These are phyloP conservation scores for Luffa acutangula DNA, from an alignment of 306 rosid genomes.

Conservation along the genomic window DNA sequence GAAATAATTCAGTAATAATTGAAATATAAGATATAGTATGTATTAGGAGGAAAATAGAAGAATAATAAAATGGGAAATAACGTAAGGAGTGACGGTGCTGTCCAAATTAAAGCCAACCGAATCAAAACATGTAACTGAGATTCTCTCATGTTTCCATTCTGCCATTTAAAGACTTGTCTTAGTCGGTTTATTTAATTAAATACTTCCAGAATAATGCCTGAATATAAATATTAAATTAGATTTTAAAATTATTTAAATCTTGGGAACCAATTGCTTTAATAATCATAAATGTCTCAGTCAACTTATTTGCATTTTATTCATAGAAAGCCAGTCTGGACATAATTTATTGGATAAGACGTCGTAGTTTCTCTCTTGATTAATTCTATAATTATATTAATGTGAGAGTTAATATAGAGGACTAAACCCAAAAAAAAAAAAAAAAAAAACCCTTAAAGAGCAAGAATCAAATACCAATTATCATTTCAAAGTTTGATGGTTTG, in stretches of 20 bases:
- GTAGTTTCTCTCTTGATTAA: no score
- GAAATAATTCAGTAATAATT: not conserved
- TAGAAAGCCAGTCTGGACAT: no score
- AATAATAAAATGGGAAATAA: not conserved
- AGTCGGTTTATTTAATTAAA: not conserved
- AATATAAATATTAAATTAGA: not conserved
- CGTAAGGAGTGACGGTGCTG: not conserved
- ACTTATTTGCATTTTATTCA: no score
- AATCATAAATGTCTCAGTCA: no score
- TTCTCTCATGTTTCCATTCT: not conserved
- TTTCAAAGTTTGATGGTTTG: no score
- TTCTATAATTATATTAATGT: no score
- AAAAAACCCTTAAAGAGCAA: no score
- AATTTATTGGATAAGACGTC: no score
- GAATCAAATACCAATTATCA: no score
- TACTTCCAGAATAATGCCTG: not conserved
- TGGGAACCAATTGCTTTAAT: not conserved
- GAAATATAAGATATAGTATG: not conserved
- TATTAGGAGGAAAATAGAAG: not conserved
- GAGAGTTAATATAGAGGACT: no score
- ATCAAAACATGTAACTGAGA: not conserved
- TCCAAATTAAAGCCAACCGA: not conserved
- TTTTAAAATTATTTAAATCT: not conserved
- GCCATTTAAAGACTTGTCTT: not conserved
- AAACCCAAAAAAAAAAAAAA: no score